These are phyloP conservation scores for Talaromyces sp. DNA, from an alignment of 2,329 filamentous ascomycete genomes.

Conservation along the genomic window DNA sequence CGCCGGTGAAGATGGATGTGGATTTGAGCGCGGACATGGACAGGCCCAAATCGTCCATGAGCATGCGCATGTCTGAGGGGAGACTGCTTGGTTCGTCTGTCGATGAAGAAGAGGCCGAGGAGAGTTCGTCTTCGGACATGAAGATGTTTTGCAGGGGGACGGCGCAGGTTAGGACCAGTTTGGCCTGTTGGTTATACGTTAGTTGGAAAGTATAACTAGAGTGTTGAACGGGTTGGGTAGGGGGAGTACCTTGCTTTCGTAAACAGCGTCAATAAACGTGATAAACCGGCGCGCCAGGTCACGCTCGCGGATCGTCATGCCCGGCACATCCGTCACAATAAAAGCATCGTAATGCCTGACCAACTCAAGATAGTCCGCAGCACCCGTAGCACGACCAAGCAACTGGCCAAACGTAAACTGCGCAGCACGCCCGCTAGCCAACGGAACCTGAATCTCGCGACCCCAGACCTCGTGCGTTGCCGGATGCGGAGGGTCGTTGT, in stretches of 20 bases:
- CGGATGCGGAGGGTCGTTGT: slow-evolving; percentile 67
- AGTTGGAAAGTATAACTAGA: not conserved
- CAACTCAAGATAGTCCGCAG: slow-evolving; percentile 91
- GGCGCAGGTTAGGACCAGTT: slow-evolving; percentile 86
- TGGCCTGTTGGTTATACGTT: slow-evolving; percentile 58
- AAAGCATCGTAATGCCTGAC: slow-evolving; percentile 88
- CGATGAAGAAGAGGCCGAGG: slow-evolving; percentile 44
- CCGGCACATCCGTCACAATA: slow-evolving; percentile 83
- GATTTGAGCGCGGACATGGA: slow-evolving; percentile 81
- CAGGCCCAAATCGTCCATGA: slow-evolving; percentile 84
- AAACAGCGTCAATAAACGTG: slow-evolving; percentile 94
- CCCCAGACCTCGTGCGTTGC: slow-evolving; percentile 88
- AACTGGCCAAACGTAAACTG: slow-evolving; percentile 92
- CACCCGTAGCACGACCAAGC: slow-evolving; percentile 80
- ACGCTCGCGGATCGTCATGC: slow-evolving; percentile 80
- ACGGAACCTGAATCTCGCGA: slow-evolving; percentile 78
- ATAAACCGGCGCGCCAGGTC: slow-evolving; percentile 92
- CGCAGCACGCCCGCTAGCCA: slow-evolving; percentile 80
- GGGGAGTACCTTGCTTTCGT: slow-evolving; percentile 60
- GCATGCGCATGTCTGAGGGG: slow-evolving; percentile 66
- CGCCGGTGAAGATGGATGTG: slow-evolving; percentile 82
- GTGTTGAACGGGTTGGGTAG: not conserved
- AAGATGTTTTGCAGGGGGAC: slow-evolving; percentile 84
- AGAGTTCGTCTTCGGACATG: slow-evolving; percentile 65
- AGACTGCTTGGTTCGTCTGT: slow-evolving; percentile 47